phyloP scores from a whole-genome alignment of 2,329 filamentous ascomycete genomes.

The Arthrinium puccinioides region DNA sequence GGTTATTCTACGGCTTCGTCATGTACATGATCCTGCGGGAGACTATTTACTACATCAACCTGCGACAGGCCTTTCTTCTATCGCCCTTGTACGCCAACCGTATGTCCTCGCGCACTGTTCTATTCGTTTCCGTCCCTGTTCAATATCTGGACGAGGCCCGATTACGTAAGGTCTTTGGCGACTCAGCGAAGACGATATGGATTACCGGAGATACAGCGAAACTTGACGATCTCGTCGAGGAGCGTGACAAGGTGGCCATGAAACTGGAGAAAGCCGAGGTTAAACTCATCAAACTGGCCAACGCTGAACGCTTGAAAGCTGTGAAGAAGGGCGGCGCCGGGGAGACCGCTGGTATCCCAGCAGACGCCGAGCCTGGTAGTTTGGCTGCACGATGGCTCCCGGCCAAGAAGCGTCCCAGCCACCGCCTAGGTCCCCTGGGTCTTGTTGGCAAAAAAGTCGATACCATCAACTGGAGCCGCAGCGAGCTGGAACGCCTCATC shows the following conservation, averaged over 20 bases:
- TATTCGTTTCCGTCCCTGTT: slow-evolving; percentile 79
- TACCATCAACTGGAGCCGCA: slow-evolving; percentile 83
- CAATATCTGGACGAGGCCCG: slow-evolving; percentile 71
- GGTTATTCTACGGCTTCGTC: slow-evolving; percentile 80
- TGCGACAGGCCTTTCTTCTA: slow-evolving; percentile 86
- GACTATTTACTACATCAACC: slow-evolving; percentile 83
- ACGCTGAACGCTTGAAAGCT: slow-evolving; percentile 61
- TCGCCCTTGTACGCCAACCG: slow-evolving; percentile 78
- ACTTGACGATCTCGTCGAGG: slow-evolving; percentile 72
- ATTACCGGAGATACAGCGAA: slow-evolving; percentile 70
- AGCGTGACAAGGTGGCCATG: slow-evolving; percentile 73
- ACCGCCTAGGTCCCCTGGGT: slow-evolving; percentile 60
- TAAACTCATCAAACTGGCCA: slow-evolving; percentile 73
- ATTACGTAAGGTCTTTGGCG: slow-evolving; percentile 73
- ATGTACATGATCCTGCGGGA: slow-evolving; percentile 85
- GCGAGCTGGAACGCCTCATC: slow-evolving; percentile 67
- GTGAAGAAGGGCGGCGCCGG: slow-evolving; percentile 51
- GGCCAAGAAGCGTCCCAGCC: slow-evolving; percentile 66
- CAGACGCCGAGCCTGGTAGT: slow-evolving; percentile 60
- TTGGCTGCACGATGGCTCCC: slow-evolving; percentile 70
- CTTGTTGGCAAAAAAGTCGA: slow-evolving; percentile 84
- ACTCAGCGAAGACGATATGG: slow-evolving; percentile 78
- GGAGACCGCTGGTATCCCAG: slow-evolving; percentile 38
- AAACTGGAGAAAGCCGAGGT: slow-evolving; percentile 83
- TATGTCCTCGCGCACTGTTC: slow-evolving; percentile 82